Evolutionary conservation across 202 grass and related monocot genomes (phyloP), one percentile per base, ranked within the genome.

Genomic region (Sporobolus alterniflorus): DNA sequence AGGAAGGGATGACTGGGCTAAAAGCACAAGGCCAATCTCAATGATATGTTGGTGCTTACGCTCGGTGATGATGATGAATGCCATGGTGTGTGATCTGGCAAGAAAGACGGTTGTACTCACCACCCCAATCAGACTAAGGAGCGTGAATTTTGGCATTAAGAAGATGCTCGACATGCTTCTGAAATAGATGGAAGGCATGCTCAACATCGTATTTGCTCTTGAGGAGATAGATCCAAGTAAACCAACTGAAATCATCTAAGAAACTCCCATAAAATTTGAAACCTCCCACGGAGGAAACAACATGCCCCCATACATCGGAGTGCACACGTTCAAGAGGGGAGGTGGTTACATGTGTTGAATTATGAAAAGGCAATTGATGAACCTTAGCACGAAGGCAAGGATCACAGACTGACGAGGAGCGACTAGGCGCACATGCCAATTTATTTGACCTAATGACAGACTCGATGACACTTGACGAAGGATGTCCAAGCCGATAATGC

Each of bases 221-320:
- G 0, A 84, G 17, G 29, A 76, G 49, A 33, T 76, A 68, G 6
- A 68, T 67, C 81, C 55, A 84, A 15, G 22, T 75, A 18, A 55
- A 75, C 1, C 29, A 4, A 36, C 42, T 41, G 5, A 20, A 76
- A 64, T 76, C 82, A 84, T 69, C 71, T 2, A 84, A 4, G 20
- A 84, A 84, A 42, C 43, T 69, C 3, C 68, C 69, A 77, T 84
- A 77, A 18, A 59, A 69, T 28, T n/a, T 32, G 31, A 31, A 50
- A 30, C 54, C 39, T 1, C 18, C 36, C 1, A 75, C 17, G 3
- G 33, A 31, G 28, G 32, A 20, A 17, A 60, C 8, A 33, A 13
- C 42, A 0, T 13, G 44, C 0, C 44, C 28, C 59, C 43, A 66
- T 11, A 64, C 32, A 65, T 65, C 62, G 0, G 32, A 34, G 13